Conservation (phyloP, 352 stramenopile species). For the Phytophthora pluvialis region DNA sequence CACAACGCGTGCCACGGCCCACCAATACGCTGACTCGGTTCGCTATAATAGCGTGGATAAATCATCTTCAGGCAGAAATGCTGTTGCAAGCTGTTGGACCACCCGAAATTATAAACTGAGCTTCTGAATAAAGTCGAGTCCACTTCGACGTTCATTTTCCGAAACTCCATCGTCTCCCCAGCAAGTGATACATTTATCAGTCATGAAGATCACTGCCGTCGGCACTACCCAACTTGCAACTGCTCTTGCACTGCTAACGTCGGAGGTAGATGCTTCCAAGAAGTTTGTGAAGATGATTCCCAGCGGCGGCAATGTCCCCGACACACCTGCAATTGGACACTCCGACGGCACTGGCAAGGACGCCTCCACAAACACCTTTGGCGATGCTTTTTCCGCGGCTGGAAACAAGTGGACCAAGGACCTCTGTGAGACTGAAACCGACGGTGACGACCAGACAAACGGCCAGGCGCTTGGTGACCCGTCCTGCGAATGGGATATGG, state of each 20-base stretch:
- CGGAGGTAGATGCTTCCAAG: conserved; percentile 11
- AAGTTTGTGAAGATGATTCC: conserved; percentile 23
- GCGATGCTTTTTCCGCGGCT: conserved; percentile 17
- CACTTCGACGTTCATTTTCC: conserved; percentile 12
- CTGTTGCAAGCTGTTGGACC: not conserved
- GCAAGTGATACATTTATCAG: conserved; percentile 4
- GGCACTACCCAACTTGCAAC: conserved; percentile 10
- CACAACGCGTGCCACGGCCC: too few species aligned
- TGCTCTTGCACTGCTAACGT: conserved; percentile 5
- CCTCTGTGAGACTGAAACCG: conserved; percentile 16
- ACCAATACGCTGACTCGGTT: too few species aligned
- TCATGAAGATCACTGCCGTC: conserved; percentile 17
- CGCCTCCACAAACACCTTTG: conserved; percentile 17
- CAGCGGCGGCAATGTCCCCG: conserved; percentile 15
- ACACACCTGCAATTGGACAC: conserved; percentile 24
- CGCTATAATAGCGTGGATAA: not conserved
- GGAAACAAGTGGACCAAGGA: conserved; percentile 21
- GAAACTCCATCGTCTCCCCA: conserved; percentile 6
- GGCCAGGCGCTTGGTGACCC: conserved; percentile 22
- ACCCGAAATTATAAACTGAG: conserved; percentile 1
- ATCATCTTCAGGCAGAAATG: too few species aligned
- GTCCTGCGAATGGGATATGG: conserved; percentile 24
- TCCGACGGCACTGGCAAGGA: conserved; percentile 12
- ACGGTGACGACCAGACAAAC: conserved; percentile 22
- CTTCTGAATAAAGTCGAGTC: not conserved